These are phyloP conservation scores for Chrysanthemum lavandulifolium DNA, from an alignment of 129 eudicot genomes.

Conservation along the genomic window DNA sequence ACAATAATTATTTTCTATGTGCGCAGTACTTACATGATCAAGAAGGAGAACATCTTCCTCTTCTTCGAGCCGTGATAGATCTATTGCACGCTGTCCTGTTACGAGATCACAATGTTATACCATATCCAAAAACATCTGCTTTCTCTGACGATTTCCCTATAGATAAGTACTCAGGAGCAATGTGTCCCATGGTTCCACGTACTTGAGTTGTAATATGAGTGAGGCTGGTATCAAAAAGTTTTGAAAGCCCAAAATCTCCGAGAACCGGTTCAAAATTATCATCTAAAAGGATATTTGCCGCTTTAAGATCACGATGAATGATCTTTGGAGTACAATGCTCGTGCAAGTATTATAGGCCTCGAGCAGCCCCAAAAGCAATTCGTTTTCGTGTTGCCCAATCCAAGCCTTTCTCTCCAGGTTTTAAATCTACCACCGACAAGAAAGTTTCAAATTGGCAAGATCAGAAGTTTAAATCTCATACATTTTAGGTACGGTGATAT, in stretches of 20 bases:
- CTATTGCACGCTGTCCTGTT: slow-evolving; percentile 92
- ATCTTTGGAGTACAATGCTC: slow-evolving; percentile 94
- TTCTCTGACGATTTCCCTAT: slow-evolving; percentile 94
- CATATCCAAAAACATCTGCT: slow-evolving; percentile 91
- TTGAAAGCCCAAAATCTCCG: slow-evolving; percentile 94
- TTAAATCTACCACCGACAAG: slow-evolving; percentile 44
- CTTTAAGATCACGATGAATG: slow-evolving; percentile 90
- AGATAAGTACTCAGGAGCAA: slow-evolving; percentile 93
- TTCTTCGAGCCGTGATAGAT: slow-evolving; percentile 89
- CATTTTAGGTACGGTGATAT: background rate
- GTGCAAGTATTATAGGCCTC: slow-evolving; percentile 85
- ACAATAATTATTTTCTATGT: too few species aligned
- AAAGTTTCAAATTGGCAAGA: background rate
- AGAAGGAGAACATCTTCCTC: slow-evolving; percentile 91
- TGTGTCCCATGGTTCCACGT: slow-evolving; percentile 99
- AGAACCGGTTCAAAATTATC: slow-evolving; percentile 82
- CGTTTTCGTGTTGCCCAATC: slow-evolving; percentile 84
- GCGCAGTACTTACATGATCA: slow-evolving; percentile 66
- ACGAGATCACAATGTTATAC: slow-evolving; percentile 88
- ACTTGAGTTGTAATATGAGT: slow-evolving; percentile 93
- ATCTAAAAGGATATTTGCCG: slow-evolving; percentile 84
- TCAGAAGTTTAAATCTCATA: background rate
- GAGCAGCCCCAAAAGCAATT: slow-evolving; percentile 86
- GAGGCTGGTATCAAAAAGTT: slow-evolving; percentile 57
- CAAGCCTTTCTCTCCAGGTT: slow-evolving; percentile 82